Evolutionary conservation across 2,329 filamentous ascomycete species (phyloP).

Genomic region (Alternaria consortialis): DNA sequence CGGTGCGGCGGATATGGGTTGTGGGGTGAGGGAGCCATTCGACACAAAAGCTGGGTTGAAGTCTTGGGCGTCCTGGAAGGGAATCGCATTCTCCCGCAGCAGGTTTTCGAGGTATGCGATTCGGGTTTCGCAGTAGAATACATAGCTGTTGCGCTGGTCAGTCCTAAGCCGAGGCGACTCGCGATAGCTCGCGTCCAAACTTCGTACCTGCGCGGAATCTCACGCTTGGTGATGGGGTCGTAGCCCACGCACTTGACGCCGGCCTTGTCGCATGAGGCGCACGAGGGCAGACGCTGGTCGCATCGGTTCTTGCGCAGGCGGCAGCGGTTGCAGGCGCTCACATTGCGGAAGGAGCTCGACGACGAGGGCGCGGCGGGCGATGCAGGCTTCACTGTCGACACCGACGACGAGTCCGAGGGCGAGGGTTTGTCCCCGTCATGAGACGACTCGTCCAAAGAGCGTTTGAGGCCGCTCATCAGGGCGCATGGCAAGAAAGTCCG

Average conservation of each 20-base stretch:
- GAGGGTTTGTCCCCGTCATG: slow-evolving; percentile 45
- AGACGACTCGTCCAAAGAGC: slow-evolving; percentile 49
- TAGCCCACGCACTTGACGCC: slow-evolving; percentile 91
- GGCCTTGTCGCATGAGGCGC: slow-evolving; percentile 92
- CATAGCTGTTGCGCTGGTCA: slow-evolving; percentile 68
- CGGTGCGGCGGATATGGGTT: slow-evolving; percentile 16
- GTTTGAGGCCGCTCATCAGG: slow-evolving; percentile 52
- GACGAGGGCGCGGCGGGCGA: slow-evolving; percentile 44
- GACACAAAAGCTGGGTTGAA: slow-evolving; percentile 61
- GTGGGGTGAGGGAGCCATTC: slow-evolving; percentile 38
- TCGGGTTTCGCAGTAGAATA: slow-evolving; percentile 91
- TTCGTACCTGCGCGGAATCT: slow-evolving; percentile 77
- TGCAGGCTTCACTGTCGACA: slow-evolving; percentile 37
- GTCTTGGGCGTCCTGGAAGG: slow-evolving; percentile 74
- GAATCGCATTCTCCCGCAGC: slow-evolving; percentile 72
- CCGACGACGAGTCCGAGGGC: slow-evolving; percentile 35
- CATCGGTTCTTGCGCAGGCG: slow-evolving; percentile 92
- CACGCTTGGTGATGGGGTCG: slow-evolving; percentile 94
- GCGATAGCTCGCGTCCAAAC: slow-evolving; percentile 1
- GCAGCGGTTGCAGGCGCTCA: slow-evolving; percentile 90
- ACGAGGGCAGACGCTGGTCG: slow-evolving; percentile 90
- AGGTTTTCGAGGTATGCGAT: slow-evolving; percentile 83
- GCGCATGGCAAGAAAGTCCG: slow-evolving; percentile 45
- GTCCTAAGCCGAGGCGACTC: slow-evolving; percentile 8
- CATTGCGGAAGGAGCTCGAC: slow-evolving; percentile 59